Percentiles rank a stretch among this genome's conserved stretches.
These are phyloP conservation scores for Brassica juncea DNA, from an alignment of 345 rosid genomes.

Conservation along the genomic window DNA sequence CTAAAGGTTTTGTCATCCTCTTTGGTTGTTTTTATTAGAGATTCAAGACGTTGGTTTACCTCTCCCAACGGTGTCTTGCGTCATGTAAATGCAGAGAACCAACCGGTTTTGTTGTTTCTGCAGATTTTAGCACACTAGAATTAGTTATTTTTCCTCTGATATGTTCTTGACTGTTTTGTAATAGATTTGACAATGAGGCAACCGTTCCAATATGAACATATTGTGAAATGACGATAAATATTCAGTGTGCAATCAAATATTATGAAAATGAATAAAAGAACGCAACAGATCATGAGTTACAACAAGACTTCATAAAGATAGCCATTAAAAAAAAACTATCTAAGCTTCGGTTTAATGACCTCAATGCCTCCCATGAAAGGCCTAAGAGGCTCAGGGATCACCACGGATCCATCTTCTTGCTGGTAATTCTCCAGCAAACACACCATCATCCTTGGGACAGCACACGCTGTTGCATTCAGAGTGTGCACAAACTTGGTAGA, in stretches of 20 bases:
- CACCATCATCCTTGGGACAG: constrained; percentile 87
- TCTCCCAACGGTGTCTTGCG: neutral
- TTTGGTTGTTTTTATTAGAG: constrained; percentile 2
- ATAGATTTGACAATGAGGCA: neutral
- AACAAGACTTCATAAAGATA: constrained; percentile 4
- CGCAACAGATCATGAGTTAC: constrained; percentile 4
- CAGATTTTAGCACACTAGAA: neutral
- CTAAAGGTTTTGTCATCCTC: neutral
- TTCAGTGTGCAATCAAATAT: neutral
- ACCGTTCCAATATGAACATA: neutral
- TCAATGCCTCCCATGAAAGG: constrained; percentile 89
- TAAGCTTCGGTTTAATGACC: constrained; percentile 57
- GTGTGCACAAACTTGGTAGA: constrained; percentile 85
- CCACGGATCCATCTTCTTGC: constrained; percentile 87
- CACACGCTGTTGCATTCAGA: constrained; percentile 92
- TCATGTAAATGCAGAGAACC: constrained; percentile 10
- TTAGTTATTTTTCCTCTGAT: constrained; percentile 1
- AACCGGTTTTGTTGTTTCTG: constrained; percentile 2
- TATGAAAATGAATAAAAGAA: neutral
- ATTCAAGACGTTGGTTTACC: neutral
- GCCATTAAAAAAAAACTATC: constrained; percentile 4
- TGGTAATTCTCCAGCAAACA: constrained; percentile 87
- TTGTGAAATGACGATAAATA: neutral
- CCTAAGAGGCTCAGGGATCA: constrained; percentile 70
- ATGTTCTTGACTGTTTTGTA: constrained; percentile 10